Base-by-base conservation (phyloP, 1,284 basidiomycete genomes). In the Exobasidium rhododendri region DNA sequence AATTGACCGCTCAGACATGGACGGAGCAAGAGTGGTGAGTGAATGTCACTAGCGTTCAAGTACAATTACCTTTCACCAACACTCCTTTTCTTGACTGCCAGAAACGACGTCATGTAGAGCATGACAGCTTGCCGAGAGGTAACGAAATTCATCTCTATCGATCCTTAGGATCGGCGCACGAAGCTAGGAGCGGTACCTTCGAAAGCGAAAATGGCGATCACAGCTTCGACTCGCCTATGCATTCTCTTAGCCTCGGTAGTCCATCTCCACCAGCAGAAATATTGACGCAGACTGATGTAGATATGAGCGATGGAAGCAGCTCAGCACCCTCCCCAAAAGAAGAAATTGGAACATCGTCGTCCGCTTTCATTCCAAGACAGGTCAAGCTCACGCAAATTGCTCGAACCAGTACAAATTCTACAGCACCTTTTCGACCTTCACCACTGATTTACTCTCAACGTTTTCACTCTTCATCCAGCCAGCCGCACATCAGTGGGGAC, bases 201-300 rank as follows among this genome's bases (percentile, higher is more conserved):
- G 30, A 26, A 44, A 10, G 7, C 35, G 35, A 40, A 40, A 17
- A 17, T 40, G 14, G 24, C 20, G 52, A 55, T n/a, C 3, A 55
- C 17, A 31, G 52, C 17, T 26, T 55, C 14, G 52, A 55, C 28
- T 55, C 52, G 14, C 22, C 52, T 3, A 55, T 55, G 52, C 20
- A 55, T 35, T 22, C 30, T 14, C 29, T 55, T 13, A 55, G 32
- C 22, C 30, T 55, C 4, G 30, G 17, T 4, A 55, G 52, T 29
- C n/a, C n/a, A 26, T 20, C n/a, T 44, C 31, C 52, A 55, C 29
- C 32, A 3, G 29, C 13, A 4, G 52, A 55, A 32, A 4, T 31
- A 26, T 55, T 20, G 22, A 14, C 31, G n/a, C 20, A 55, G 5
- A 55, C 14, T 4, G 52, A 55, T 26, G 35, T 55, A 7, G 47